Conservation (phyloP, 768 basidiomycete genomes). For the Amylocystis lapponica region DNA sequence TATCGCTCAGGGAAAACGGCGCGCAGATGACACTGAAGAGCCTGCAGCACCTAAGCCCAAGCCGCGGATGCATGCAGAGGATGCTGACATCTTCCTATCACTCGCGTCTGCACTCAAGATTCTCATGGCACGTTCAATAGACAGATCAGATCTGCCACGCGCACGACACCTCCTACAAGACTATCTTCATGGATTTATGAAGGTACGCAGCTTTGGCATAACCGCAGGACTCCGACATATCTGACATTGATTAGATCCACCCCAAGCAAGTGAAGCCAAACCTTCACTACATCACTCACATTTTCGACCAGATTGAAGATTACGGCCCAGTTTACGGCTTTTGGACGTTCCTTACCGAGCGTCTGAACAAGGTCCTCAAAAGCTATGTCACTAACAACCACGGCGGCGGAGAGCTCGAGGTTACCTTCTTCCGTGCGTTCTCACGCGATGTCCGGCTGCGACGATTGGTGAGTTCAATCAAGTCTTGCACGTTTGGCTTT, state of each 20-base stretch:
- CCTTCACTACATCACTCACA: constrained; percentile 19
- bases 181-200: constrained; percentile 11
- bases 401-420: constrained; percentile 19
- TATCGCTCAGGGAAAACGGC: not conserved
- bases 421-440: too few relatives aligned
- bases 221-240: not conserved
- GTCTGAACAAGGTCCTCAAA: too few relatives aligned
- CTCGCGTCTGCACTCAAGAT: constrained; percentile 16
- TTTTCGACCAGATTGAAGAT: constrained; percentile 14
- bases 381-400: constrained; percentile 15
- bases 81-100: constrained; percentile 10
- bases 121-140: constrained; percentile 13
- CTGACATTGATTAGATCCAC: constrained; percentile 15
- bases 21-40: not conserved
- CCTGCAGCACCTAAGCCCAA: not conserved
- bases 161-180: constrained; percentile 8
- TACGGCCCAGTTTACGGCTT: too few relatives aligned
- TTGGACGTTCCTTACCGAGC: too few relatives aligned
- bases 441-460: too few relatives aligned
- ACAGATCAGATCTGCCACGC: not conserved
- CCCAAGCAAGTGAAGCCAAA: constrained; percentile 17
- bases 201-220: constrained; percentile 5
- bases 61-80: constrained; percentile 5
- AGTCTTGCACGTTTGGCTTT: too few relatives aligned
- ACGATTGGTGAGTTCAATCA: too few relatives aligned